Base-by-base conservation (phyloP, 2,329 filamentous ascomycete genomes). In the Alternaria tenuissima region DNA sequence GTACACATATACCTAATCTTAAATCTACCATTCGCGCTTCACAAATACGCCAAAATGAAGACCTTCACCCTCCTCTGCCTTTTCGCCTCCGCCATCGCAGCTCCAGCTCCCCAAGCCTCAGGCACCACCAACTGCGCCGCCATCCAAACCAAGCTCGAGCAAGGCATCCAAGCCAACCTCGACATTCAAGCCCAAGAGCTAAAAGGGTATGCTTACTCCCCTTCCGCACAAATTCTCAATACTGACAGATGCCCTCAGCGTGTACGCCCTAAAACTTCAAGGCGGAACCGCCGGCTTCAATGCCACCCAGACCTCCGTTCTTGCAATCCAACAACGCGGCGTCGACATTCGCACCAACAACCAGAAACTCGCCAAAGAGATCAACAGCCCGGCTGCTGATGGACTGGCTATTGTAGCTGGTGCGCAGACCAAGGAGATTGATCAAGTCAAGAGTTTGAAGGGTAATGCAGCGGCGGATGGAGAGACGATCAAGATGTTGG, bases 151-250 rank as follows among this genome's bases (percentile, higher is more conserved):
- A 30, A 68, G 11, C 60, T 72, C 5, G 43, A 57, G 2, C 55
- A 59, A 1, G 68, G 68, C 6, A 72, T 70, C 9, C 57, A 70
- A 26, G 55, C 61, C 9, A 70, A 69, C 36, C 61, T 72, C 24
- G 57, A 63, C 24, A 69, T 72, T 16, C 69, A 72, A 43, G 59
- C 59, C 20, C 62, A 68, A 18, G 69, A 72, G 32, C 53, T 70
- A 4, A 52, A 64, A 49, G 65, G 65, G 69, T 67, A 53, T 12
- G 56, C 41, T 24, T 12, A 14, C 5, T 16, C 4, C 5, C 8
- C 5, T 30, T 30, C 8, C 9, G 24, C 28, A 11, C 11, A 30
- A 5, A 30, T 24, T n/a, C 18, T 11, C 4, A 34, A 11, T 30
- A 30, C 42, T 53, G 48, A 56, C 42, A 22, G 18, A 12, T 16